Conservation (phyloP, 768 basidiomycete species). For the Boletus fagicola region DNA sequence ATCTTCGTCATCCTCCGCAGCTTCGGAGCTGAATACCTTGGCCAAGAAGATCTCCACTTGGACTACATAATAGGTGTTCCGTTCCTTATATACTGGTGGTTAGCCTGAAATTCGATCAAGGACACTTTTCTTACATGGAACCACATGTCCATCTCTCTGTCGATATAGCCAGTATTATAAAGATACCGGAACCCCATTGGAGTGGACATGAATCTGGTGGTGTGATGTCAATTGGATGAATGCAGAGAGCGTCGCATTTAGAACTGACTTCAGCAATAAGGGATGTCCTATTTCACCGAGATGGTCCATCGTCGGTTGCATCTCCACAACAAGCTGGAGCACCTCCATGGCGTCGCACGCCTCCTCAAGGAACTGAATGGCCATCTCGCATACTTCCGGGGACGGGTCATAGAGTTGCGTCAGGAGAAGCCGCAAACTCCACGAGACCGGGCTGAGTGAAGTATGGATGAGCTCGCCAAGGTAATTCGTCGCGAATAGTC, state of each 20-base stretch:
- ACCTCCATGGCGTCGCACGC: slow-evolving; percentile 83
- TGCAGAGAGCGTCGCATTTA: neutral
- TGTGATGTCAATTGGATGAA: neutral
- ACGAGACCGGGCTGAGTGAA: slow-evolving; percentile 63
- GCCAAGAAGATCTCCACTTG: slow-evolving; percentile 91
- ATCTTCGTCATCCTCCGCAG: slow-evolving; percentile 66
- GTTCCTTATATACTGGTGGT: slow-evolving; percentile 58
- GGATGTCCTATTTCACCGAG: slow-evolving; percentile 91
- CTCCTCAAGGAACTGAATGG: slow-evolving; percentile 85
- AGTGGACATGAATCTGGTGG: slow-evolving; percentile 85
- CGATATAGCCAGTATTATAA: slow-evolving; percentile 88
- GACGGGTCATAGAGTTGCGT: slow-evolving; percentile 96
- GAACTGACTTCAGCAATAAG: slow-evolving; percentile 75
- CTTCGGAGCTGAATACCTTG: slow-evolving; percentile 61
- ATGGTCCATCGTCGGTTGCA: slow-evolving; percentile 95
- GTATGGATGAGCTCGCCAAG: slow-evolving; percentile 77
- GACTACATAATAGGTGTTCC: slow-evolving; percentile 90
- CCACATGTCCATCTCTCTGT: slow-evolving; percentile 95
- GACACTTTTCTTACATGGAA: slow-evolving; percentile 64
- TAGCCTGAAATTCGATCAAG: slow-evolving; percentile 1
- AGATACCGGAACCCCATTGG: slow-evolving; percentile 91
- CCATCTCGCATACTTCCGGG: slow-evolving; percentile 85
- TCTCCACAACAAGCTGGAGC: slow-evolving; percentile 86
- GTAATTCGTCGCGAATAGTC: slow-evolving; percentile 84
- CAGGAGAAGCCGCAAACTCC: slow-evolving; percentile 87